Base-by-base conservation (phyloP, 768 basidiomycete species). In the Tephrocybe sp. region DNA sequence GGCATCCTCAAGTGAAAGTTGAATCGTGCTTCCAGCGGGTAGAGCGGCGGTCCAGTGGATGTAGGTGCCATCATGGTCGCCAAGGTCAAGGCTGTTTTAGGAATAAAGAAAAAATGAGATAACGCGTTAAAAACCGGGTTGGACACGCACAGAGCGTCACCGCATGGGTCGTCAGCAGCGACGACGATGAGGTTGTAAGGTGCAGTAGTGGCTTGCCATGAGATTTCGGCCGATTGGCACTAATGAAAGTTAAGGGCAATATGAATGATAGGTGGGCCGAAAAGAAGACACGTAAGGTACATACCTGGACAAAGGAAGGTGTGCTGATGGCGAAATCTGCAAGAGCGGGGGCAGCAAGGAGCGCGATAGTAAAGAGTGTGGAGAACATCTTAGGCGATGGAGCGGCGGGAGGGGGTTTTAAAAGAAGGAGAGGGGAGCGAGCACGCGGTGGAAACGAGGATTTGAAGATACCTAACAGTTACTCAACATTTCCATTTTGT, bases 351-450 rank as follows among this genome's bases (percentile, higher is more conserved):
- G 73, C 63, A 62, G 77, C 67, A 73, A 89, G 69, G 83, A 90
- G 80, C 61, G 86, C 75, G 71, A 80, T 64, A 52, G 78, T 77
- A 88, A 89, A 44, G 87, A 91, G 69, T 71, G 89, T 87, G 73
- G 81, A 71, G 79, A 83, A 84, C 89, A 91, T 92, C 69, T 66
- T 78, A 68, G 57, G 52, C 56, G 61, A 60, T 67, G 64, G 60
- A 59, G 53, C 58, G 51, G 56, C 55, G 56, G 54, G 37, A 37
- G 53, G 56, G 60, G 55, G 49, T 63, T 65, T 66, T 62, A 59
- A 64, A 64, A 49, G 57, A 61, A 55, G 60, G 48, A 55, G 32
- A n/a, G 16, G 56, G 60, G 58, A 54, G 55, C 50, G 58, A 48
- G 44, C 53, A 66, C 52, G 63, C 53, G 64, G 59, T 55, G 62